A percentile compares a stretch with the other conserved stretches of the same genome.
These are phyloP conservation scores for Lachnum nothofagi DNA, from an alignment of 2,329 filamentous ascomycete species.

Conservation along the genomic window DNA sequence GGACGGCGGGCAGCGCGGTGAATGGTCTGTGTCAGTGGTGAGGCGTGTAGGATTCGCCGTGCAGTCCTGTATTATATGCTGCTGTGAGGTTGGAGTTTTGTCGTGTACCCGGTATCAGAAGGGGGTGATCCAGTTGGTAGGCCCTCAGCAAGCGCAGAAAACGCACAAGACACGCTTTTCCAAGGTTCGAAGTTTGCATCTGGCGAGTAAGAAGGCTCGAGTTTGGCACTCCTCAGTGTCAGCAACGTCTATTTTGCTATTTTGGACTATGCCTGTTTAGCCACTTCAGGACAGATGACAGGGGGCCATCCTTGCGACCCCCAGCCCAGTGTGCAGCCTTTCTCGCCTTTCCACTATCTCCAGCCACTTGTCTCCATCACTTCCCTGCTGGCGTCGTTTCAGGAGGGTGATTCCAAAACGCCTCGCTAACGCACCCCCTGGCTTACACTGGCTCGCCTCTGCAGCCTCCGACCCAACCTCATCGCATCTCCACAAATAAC, in stretches of 20 bases:
- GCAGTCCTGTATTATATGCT: not conserved
- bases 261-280: too few relatives aligned
- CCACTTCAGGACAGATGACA: not conserved
- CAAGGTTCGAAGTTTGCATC: not conserved
- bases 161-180: not conserved
- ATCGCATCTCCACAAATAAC: constrained; percentile 19
- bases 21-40: constrained; percentile 1
- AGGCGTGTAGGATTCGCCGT: not conserved
- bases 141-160: not conserved
- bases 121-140: not conserved
- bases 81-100: too few relatives aligned
- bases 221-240: constrained; percentile 8
- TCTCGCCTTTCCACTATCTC: not conserved
- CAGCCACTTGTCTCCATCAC: not conserved
- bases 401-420: constrained; percentile 18
- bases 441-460: not conserved
- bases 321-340: not conserved
- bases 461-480: not conserved
- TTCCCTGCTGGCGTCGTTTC: constrained; percentile 13
- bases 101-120: constrained; percentile 14
- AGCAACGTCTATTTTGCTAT: constrained; percentile 10
- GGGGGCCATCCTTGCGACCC: not conserved
- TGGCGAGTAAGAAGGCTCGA: constrained; percentile 2
- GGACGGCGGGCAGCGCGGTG: constrained; percentile 1
- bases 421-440: constrained; percentile 21